phyloP scores from a whole-genome alignment of 345 rosid genomes.

The Barbarea vulgaris region DNA sequence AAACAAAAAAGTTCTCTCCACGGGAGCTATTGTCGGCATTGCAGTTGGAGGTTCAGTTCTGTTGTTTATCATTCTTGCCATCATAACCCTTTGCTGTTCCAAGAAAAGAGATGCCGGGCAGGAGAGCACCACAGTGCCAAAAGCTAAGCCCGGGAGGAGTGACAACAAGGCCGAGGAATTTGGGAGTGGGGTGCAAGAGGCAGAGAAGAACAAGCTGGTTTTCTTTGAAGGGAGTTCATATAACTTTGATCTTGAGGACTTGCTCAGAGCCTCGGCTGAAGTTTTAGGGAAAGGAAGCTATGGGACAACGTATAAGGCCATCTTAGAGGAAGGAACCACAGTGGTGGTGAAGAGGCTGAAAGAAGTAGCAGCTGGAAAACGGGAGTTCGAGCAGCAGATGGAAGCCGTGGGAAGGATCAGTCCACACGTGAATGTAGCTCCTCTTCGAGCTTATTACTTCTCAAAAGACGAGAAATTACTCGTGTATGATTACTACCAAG shows the following conservation, averaged over 20 bases:
- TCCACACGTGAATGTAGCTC: conserved; percentile 71
- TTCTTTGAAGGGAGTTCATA: conserved; percentile 84
- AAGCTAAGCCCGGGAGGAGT: conserved; percentile 55
- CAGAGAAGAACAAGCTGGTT: conserved; percentile 95
- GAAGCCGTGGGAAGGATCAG: conserved; percentile 71
- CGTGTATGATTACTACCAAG: conserved; percentile 69
- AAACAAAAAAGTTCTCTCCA: conserved; percentile 54
- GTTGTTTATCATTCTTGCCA: conserved; percentile 50
- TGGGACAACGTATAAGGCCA: conserved; percentile 93
- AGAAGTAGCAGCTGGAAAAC: conserved; percentile 74
- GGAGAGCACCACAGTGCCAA: conserved; percentile 39
- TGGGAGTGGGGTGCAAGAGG: conserved; percentile 91
- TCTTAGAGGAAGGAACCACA: conserved; percentile 81
- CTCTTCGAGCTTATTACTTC: conserved; percentile 92
- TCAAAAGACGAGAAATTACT: conserved; percentile 95
- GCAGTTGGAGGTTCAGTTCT: conserved; percentile 61
- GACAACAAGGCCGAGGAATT: conserved; percentile 83
- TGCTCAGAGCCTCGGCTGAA: conserved; percentile 95
- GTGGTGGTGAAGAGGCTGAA: conserved; percentile 91
- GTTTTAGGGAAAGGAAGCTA: conserved; percentile 94
- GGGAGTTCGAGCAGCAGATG: conserved; percentile 96
- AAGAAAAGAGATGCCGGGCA: conserved; percentile 51
- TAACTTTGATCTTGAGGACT: conserved; percentile 86
- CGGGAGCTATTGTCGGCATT: conserved; percentile 61
- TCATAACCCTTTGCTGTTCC: conserved; percentile 56